phyloP scores from a whole-genome alignment of 805 yeast species.

The Sporopachydermia lactativora region DNA sequence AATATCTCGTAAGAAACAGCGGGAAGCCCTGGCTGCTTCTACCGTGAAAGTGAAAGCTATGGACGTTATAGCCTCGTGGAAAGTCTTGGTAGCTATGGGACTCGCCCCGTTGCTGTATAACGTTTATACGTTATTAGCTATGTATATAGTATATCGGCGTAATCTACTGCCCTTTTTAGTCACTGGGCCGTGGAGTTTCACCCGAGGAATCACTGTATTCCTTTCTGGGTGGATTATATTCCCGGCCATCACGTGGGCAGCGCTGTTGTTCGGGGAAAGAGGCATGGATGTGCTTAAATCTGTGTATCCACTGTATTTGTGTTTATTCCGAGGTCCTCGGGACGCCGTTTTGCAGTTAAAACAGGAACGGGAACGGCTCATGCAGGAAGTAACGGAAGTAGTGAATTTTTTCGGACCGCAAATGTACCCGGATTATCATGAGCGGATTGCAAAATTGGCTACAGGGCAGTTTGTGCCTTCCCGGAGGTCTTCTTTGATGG shows the following conservation, averaged over 20 bases:
- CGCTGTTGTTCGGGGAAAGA: slow-evolving; percentile 80
- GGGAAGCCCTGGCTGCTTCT: slow-evolving; percentile 69
- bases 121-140: slow-evolving; percentile 46
- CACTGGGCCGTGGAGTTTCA: slow-evolving; percentile 21
- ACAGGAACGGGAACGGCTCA: slow-evolving; percentile 42
- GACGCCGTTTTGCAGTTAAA: slow-evolving; percentile 38
- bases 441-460: slow-evolving; percentile 8
- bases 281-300: slow-evolving; percentile 85
- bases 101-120: slow-evolving; percentile 78
- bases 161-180: slow-evolving; percentile 15
- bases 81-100: slow-evolving; percentile 77
- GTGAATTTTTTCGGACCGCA: slow-evolving; percentile 77
- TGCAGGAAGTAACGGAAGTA: slow-evolving; percentile 60
- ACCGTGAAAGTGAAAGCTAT: slow-evolving; percentile 83
- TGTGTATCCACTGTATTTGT: slow-evolving; percentile 57
- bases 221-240: slow-evolving; percentile 48
- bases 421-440: slow-evolving; percentile 73
- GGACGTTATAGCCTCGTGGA: slow-evolving; percentile 97
- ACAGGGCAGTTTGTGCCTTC: neutral
- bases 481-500: neutral
- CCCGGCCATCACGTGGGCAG: slow-evolving; percentile 70
- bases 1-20: slow-evolving; percentile 61
- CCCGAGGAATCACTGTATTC: slow-evolving; percentile 22
- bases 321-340: slow-evolving; percentile 21
- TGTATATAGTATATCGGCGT: slow-evolving; percentile 21